Percentiles rank a stretch among this genome's conserved stretches.
These are phyloP conservation scores for Colletotrichum navitas DNA, from an alignment of 2,329 filamentous ascomycete species.

Conservation along the genomic window DNA sequence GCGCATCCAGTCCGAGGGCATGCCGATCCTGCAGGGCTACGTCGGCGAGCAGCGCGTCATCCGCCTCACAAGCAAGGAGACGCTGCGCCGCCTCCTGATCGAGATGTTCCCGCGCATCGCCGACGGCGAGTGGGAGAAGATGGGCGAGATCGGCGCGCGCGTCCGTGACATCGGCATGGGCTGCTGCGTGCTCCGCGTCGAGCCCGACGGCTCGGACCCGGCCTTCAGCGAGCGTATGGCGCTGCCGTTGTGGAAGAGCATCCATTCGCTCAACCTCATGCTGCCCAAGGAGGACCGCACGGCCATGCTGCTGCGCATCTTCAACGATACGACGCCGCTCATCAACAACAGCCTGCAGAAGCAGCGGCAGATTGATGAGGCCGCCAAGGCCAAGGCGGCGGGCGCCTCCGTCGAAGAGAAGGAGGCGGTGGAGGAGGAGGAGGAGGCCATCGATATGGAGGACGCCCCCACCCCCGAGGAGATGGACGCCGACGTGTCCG, in stretches of 20 bases:
- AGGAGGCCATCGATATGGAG: slow-evolving; percentile 49
- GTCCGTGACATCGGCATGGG: slow-evolving; percentile 87
- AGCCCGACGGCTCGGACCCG: slow-evolving; percentile 75
- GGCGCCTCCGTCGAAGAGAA: slow-evolving; percentile 43
- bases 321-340: slow-evolving; percentile 88
- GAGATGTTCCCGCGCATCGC: slow-evolving; percentile 97
- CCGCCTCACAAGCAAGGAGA: slow-evolving; percentile 80
- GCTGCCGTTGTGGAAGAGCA: slow-evolving; percentile 92
- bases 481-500: slow-evolving; percentile 30
- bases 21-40: slow-evolving; percentile 92
- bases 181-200: slow-evolving; percentile 89
- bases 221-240: slow-evolving; percentile 83
- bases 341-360: slow-evolving; percentile 76
- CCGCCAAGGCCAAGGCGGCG: slow-evolving; percentile 51
- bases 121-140: slow-evolving; percentile 77
- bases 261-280: slow-evolving; percentile 95
- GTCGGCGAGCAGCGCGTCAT: slow-evolving; percentile 84
- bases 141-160: slow-evolving; percentile 89
- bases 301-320: slow-evolving; percentile 91
- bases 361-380: slow-evolving; percentile 53
- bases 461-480: slow-evolving; percentile 54
- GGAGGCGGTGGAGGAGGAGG: slow-evolving; percentile 31
- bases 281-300: slow-evolving; percentile 95
- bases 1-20: slow-evolving; percentile 95
- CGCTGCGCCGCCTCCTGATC: slow-evolving; percentile 83